These are phyloP conservation scores for Syncephalastrum contaminatum DNA, from an alignment of 371 early-diverging fungal species.

Conservation along the genomic window DNA sequence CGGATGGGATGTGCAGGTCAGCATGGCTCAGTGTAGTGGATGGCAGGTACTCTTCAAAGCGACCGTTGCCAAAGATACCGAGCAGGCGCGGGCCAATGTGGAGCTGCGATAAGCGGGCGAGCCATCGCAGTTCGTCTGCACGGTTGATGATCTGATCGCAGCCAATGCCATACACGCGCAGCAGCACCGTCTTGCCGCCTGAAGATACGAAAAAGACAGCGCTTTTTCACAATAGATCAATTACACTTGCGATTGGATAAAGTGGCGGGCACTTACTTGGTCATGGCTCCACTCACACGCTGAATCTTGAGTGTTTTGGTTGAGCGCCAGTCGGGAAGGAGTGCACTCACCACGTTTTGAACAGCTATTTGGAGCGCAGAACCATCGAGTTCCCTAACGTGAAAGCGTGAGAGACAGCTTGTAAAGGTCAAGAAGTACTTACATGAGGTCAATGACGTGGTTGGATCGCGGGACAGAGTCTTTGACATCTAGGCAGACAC, in stretches of 20 bases:
- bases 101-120: constrained; percentile 65
- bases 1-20: constrained; percentile 65
- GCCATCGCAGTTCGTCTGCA: constrained; percentile 78
- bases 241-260: too few relatives aligned
- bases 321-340: too few relatives aligned
- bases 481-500: too few relatives aligned
- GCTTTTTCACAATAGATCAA: constrained; percentile 18
- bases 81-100: constrained; percentile 78
- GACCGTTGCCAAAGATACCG: constrained; percentile 87
- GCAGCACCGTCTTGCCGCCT: constrained; percentile 46
- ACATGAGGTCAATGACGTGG: too few relatives aligned
- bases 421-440: too few relatives aligned
- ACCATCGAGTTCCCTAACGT: too few relatives aligned
- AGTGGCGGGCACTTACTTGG: constrained; percentile 75
- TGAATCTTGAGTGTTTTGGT: constrained; percentile 20
- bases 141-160: constrained; percentile 77
- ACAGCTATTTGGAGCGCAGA: too few relatives aligned
- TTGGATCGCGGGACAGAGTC: too few relatives aligned
- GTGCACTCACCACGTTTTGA: too few relatives aligned
- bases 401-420: too few relatives aligned
- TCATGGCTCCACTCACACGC: constrained; percentile 84
- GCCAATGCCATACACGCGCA: constrained; percentile 80
- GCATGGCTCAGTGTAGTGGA: constrained; percentile 68
- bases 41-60: constrained; percentile 85
- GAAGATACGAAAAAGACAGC: constrained; percentile 74